These are phyloP conservation scores for Mycena crocata DNA, from an alignment of 768 basidiomycete genomes.

Conservation along the genomic window DNA sequence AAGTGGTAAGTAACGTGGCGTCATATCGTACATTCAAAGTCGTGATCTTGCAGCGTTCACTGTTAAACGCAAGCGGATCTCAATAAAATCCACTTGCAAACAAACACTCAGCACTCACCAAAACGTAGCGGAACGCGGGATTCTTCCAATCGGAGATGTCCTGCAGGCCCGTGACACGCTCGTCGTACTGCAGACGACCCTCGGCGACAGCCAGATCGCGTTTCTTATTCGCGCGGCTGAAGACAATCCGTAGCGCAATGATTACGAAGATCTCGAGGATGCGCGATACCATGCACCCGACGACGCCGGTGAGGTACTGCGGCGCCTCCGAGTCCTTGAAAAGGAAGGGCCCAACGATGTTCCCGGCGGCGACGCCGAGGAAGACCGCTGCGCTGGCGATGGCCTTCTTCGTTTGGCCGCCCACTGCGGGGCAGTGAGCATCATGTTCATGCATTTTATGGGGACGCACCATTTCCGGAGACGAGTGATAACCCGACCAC, in stretches of 20 bases:
- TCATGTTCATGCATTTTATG: not conserved
- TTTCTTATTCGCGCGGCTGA: conserved; percentile 30
- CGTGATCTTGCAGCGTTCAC: not conserved
- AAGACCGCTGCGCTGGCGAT: conserved; percentile 36
- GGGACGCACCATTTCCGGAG: conserved; percentile 47
- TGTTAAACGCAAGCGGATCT: not conserved
- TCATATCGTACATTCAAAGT: not conserved
- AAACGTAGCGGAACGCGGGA: conserved; percentile 39
- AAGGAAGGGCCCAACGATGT: conserved; percentile 41
- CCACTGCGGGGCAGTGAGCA: conserved; percentile 26
- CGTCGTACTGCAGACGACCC: conserved; percentile 36
- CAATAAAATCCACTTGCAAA: not conserved
- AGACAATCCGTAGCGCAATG: conserved; percentile 39
- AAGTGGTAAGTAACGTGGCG: not conserved
- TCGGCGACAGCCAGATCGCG: conserved; percentile 37
- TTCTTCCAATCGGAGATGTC: conserved; percentile 43
- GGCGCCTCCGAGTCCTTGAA: conserved; percentile 40
- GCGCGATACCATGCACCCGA: conserved; percentile 39
- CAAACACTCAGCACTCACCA: conserved; percentile 4
- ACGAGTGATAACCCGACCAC: conserved; percentile 48
- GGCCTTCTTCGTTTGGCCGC: conserved; percentile 45
- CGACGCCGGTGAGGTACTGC: conserved; percentile 36
- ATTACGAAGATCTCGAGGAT: conserved; percentile 40
- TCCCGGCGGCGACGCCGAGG: conserved; percentile 38
- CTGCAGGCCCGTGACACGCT: conserved; percentile 27